These are phyloP conservation scores for Fusarium luffae DNA, from an alignment of 2,329 filamentous ascomycete species.

Conservation along the genomic window DNA sequence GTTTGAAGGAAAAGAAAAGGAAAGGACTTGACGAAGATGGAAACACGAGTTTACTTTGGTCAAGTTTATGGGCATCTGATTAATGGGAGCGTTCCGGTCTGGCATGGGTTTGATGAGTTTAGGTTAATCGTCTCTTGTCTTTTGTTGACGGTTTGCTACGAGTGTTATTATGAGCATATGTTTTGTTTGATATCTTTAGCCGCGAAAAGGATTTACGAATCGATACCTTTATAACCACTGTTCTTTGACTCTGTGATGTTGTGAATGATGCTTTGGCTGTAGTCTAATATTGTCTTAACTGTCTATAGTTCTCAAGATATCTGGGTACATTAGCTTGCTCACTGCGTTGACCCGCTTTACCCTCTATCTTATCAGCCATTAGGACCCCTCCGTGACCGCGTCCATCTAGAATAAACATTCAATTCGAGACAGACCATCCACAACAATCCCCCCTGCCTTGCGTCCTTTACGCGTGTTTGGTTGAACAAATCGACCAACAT, in stretches of 20 bases:
- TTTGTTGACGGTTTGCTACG: slow-evolving; percentile 8
- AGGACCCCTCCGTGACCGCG: slow-evolving; percentile 13
- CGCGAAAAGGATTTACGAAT: slow-evolving; percentile 29
- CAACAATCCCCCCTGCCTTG: background rate
- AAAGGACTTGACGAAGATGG: background rate
- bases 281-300: background rate
- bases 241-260: background rate
- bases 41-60: slow-evolving; percentile 10
- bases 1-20: background rate
- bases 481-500: slow-evolving; percentile 7
- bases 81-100: slow-evolving; percentile 22
- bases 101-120: slow-evolving; percentile 21
- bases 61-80: slow-evolving; percentile 15
- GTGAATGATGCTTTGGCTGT: background rate
- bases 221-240: background rate
- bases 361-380: slow-evolving; percentile 15
- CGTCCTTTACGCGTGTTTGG: background rate
- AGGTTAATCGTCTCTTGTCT: background rate
- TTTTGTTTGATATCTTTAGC: slow-evolving; percentile 10
- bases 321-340: background rate
- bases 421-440: background rate
- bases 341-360: background rate
- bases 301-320: background rate
- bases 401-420: slow-evolving; percentile 12
- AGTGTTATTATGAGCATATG: slow-evolving; percentile 9